Percentiles rank a stretch among this genome's conserved stretches.
phyloP scores from a whole-genome alignment of 768 basidiomycete genomes.

The Gloeophyllum trabeum region DNA sequence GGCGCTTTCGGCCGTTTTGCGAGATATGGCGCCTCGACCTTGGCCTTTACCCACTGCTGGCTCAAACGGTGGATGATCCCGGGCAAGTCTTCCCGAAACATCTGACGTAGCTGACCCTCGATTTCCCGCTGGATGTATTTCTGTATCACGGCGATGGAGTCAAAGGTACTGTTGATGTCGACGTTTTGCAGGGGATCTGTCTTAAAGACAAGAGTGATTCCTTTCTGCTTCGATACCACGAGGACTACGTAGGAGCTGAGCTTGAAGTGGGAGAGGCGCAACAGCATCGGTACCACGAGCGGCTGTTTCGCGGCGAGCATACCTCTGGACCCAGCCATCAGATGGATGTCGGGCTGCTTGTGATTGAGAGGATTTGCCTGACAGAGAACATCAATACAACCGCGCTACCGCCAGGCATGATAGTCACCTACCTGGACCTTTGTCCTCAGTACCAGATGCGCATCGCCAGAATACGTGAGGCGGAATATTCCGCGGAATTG shows the following conservation, averaged over 20 bases:
- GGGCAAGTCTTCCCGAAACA: constrained; percentile 96
- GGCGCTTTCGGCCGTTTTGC: constrained; percentile 34
- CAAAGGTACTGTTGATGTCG: constrained; percentile 95
- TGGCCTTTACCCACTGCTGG: constrained; percentile 92
- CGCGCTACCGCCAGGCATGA: background rate
- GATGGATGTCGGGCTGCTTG: constrained; percentile 82
- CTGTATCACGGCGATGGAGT: constrained; percentile 95
- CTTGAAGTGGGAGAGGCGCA: constrained; percentile 90
- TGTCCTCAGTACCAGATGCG: constrained; percentile 74
- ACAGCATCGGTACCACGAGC: constrained; percentile 94
- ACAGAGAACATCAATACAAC: background rate
- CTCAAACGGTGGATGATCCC: constrained; percentile 93
- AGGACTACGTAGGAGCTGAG: constrained; percentile 95
- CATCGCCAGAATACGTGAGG: constrained; percentile 90
- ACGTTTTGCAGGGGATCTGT: constrained; percentile 97
- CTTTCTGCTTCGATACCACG: constrained; percentile 94
- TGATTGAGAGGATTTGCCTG: constrained; percentile 96
- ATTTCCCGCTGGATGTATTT: constrained; percentile 97
- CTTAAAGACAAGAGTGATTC: constrained; percentile 98
- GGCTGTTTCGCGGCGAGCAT: constrained; percentile 94
- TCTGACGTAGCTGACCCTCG: constrained; percentile 91
- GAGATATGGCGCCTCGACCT: constrained; percentile 87
- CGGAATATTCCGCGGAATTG: constrained; percentile 97
- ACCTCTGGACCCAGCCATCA: constrained; percentile 72
- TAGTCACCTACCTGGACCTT: constrained; percentile 71